Evolutionary conservation across 495 filamentous ascomycete genomes (phyloP).

Genomic region (Podospora pseudoanserina): DNA sequence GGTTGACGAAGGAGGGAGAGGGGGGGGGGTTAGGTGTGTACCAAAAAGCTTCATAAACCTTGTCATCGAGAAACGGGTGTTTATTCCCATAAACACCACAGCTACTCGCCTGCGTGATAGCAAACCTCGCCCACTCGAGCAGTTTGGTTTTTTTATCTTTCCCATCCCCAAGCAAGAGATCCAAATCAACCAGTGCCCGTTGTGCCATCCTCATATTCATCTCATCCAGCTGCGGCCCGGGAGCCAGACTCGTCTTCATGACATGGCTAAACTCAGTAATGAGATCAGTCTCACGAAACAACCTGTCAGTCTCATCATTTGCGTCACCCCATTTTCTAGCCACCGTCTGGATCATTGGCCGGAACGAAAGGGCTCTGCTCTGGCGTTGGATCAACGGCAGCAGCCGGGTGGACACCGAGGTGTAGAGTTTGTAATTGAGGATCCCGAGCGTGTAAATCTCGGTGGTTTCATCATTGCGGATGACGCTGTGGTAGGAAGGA

Average conservation of each 20-base stretch:
- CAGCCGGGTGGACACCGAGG: neutral
- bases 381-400: neutral
- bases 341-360: neutral
- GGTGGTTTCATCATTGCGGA: neutral
- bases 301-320: neutral
- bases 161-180: neutral
- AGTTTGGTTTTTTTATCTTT: neutral
- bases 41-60: neutral
- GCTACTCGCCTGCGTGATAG: neutral
- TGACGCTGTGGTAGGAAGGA: neutral
- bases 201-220: neutral
- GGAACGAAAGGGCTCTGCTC: neutral
- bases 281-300: neutral
- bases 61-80: neutral
- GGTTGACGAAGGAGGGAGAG: neutral
- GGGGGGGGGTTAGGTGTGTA: neutral
- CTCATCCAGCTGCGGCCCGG: constrained; percentile 1
- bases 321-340: neutral
- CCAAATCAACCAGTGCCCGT: neutral
- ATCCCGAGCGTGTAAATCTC: neutral
- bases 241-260: neutral
- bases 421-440: neutral
- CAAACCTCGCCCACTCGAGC: neutral
- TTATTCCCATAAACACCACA: neutral
- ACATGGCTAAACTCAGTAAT: neutral